Evolutionary conservation across 73 alveolate genomes (phyloP).

Genomic region (Tetrahymena malaccensis): DNA sequence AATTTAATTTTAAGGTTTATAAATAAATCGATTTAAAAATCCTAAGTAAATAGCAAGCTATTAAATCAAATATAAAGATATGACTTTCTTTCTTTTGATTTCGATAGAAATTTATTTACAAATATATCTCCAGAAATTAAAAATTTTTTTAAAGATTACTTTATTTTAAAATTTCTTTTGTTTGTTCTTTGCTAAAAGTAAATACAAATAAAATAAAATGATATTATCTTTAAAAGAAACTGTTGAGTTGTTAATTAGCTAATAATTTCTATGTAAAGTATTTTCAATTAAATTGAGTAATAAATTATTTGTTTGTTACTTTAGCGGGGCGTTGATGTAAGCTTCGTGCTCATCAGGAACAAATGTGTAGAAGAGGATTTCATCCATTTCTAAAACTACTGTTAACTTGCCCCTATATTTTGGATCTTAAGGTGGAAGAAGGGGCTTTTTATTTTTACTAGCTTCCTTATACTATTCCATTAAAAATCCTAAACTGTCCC

Average conservation of each 20-base stretch:
- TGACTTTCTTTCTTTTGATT: neutral
- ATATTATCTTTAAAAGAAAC: neutral
- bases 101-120: neutral
- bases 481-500: constrained; percentile 12
- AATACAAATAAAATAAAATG: neutral
- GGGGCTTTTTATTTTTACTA: constrained; percentile 10
- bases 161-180: neutral
- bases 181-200: neutral
- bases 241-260: neutral
- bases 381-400: constrained; percentile 38
- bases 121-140: neutral
- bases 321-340: constrained; percentile 35
- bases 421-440: constrained; percentile 11
- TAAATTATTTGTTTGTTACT: neutral
- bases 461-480: constrained; percentile 10
- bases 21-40: neutral
- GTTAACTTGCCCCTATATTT: constrained; percentile 30
- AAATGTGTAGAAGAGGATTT: constrained; percentile 33
- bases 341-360: constrained; percentile 40
- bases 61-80: neutral
- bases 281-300: neutral
- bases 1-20: neutral
- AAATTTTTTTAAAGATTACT: neutral
- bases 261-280: neutral
- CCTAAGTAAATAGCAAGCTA: neutral